Percentiles rank a stretch among this genome's conserved stretches.
Conservation (phyloP, 768 basidiomycete genomes). For the Boletus subparvulus region DNA sequence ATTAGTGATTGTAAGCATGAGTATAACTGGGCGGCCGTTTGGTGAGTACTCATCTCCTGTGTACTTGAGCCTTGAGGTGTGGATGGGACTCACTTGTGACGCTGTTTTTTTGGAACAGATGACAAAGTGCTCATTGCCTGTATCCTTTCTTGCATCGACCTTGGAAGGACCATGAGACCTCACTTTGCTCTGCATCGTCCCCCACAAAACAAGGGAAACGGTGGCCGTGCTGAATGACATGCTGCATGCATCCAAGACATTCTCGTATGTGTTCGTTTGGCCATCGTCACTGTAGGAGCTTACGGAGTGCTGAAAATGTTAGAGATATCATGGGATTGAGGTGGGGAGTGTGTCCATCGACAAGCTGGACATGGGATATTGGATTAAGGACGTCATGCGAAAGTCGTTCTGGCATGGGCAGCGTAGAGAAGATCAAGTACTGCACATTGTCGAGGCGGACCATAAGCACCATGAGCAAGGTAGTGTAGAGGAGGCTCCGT, state of each 20-base stretch:
- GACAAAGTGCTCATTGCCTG: not conserved
- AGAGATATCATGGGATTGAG: slow-evolving; percentile 8
- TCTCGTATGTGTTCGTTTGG: slow-evolving; percentile 8
- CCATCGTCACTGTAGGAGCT: not conserved
- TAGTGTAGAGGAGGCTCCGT: not conserved
- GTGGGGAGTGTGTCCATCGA: not conserved
- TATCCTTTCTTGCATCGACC: slow-evolving; percentile 12
- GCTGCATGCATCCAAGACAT: not conserved
- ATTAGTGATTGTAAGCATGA: slow-evolving; percentile 5
- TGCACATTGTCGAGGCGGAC: not conserved
- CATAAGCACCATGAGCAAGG: not conserved
- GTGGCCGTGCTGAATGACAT: not conserved
- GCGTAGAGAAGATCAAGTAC: not conserved
- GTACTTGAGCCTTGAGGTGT: not conserved
- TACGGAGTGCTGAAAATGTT: no score
- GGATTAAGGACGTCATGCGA: slow-evolving; percentile 6
- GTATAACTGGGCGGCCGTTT: not conserved
- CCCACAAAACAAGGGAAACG: slow-evolving; percentile 1
- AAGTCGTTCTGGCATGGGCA: not conserved
- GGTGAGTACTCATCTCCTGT: slow-evolving; percentile 7
- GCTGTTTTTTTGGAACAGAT: slow-evolving; percentile 1
- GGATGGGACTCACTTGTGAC: not conserved
- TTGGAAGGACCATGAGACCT: slow-evolving; percentile 9
- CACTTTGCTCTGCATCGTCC: slow-evolving; percentile 7
- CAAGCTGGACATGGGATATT: slow-evolving; percentile 22